Conservation (phyloP, 441 rosid genomes). For the Aquilaria agallochum region DNA sequence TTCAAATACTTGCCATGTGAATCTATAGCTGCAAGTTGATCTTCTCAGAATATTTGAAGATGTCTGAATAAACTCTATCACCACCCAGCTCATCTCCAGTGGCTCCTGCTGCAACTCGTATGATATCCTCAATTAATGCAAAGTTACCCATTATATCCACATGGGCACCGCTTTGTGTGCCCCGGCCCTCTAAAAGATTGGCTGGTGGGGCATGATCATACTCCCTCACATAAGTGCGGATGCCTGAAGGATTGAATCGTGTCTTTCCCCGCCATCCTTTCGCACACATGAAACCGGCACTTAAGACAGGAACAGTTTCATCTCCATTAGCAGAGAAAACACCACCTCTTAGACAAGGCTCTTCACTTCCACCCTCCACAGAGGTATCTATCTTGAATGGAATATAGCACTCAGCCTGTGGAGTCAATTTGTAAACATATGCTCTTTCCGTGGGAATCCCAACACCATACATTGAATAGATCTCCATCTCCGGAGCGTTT, state of each 20-base stretch:
- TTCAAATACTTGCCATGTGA: constrained; percentile 5
- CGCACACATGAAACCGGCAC: constrained; percentile 51
- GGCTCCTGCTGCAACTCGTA: constrained; percentile 45
- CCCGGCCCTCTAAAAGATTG: constrained; percentile 44
- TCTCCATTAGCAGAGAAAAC: constrained; percentile 38
- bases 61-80: constrained; percentile 34
- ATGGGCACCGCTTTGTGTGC: constrained; percentile 54
- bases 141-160: constrained; percentile 54
- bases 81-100: constrained; percentile 40
- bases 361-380: constrained; percentile 25
- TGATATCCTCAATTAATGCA: constrained; percentile 43
- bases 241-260: constrained; percentile 46
- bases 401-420: constrained; percentile 36
- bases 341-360: constrained; percentile 38
- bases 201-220: constrained; percentile 47
- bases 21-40: constrained; percentile 32
- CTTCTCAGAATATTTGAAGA: constrained; percentile 41
- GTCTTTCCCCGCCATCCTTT: constrained; percentile 52
- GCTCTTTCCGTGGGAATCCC: constrained; percentile 51
- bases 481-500: constrained; percentile 44
- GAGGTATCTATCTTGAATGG: constrained; percentile 45
- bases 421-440: constrained; percentile 34
- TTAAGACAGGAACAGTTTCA: constrained; percentile 41
- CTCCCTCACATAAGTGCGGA: constrained; percentile 32
- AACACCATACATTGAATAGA: constrained; percentile 44